Conservation (phyloP, 2,329 filamentous ascomycete species). For the Dothiorella sarmentorum region DNA sequence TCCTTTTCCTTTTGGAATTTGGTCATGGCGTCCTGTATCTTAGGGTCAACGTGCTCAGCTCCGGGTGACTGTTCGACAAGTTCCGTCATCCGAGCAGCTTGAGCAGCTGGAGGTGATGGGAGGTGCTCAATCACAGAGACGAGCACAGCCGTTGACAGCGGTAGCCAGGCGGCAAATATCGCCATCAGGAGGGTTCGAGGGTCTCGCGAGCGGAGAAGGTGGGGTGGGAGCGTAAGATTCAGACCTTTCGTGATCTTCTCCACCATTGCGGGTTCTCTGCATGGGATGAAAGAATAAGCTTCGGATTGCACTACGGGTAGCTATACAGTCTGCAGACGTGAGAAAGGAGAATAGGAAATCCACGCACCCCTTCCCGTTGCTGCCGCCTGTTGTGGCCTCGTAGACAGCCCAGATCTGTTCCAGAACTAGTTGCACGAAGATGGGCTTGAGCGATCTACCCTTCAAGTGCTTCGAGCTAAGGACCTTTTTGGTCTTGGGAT, state of each 20-base stretch:
- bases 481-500: constrained; percentile 94
- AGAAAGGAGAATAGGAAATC: constrained; percentile 34
- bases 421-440: constrained; percentile 95
- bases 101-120: constrained; percentile 76
- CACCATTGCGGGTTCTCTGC: constrained; percentile 70
- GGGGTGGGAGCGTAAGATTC: constrained; percentile 76
- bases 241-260: constrained; percentile 96
- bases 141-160: constrained; percentile 84
- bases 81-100: constrained; percentile 73
- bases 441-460: constrained; percentile 84
- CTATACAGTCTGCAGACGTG: constrained; percentile 17
- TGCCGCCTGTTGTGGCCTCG: constrained; percentile 79
- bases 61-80: constrained; percentile 79
- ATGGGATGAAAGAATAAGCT: constrained; percentile 36
- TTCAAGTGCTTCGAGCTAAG: constrained; percentile 89
- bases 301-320: constrained; percentile 28
- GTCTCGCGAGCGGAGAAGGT: constrained; percentile 79
- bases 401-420: constrained; percentile 97
- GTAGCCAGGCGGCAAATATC: constrained; percentile 86
- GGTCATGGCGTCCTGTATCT: constrained; percentile 75
- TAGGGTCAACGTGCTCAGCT: constrained; percentile 63
- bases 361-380: constrained; percentile 73
- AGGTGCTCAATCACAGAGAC: constrained; percentile 93
- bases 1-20: constrained; percentile 68
- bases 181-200: constrained; percentile 78